A percentile compares a stretch with the other conserved stretches of the same genome.
Conservation (phyloP, 2,329 filamentous ascomycete species). For the Ilyonectria destructans region DNA sequence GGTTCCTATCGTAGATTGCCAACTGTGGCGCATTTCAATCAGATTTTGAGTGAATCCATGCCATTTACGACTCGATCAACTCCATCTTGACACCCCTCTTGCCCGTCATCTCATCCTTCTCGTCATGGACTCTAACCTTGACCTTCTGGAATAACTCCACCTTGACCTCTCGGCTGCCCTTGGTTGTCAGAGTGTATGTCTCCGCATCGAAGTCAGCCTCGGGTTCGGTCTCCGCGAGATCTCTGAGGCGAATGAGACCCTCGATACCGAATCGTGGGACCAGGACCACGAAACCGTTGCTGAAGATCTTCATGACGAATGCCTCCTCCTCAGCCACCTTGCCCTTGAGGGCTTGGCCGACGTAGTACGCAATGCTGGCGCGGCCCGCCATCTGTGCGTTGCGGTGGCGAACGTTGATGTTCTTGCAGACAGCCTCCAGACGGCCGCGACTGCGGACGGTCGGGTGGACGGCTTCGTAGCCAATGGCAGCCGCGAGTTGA, state of each 20-base stretch:
- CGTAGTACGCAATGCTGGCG: conserved; percentile 97
- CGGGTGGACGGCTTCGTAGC: conserved; percentile 89
- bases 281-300: conserved; percentile 97
- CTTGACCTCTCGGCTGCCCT: conserved; percentile 68
- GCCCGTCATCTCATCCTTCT: conserved; percentile 95
- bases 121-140: conserved; percentile 88
- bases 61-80: conserved; percentile 62
- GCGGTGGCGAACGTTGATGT: conserved; percentile 97
- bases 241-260: conserved; percentile 87
- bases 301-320: conserved; percentile 97
- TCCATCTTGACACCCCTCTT: conserved; percentile 92
- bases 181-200: conserved; percentile 81
- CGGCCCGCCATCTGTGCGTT: conserved; percentile 97
- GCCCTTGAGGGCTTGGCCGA: conserved; percentile 93
- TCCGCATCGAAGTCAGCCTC: conserved; percentile 89
- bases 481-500: conserved; percentile 95
- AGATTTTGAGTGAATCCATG: conserved; percentile 1
- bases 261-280: conserved; percentile 97
- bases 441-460: conserved; percentile 86
- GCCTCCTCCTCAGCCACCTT: conserved; percentile 86
- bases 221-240: conserved; percentile 84
- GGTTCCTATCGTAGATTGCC: conserved; percentile 36
- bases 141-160: conserved; percentile 96
- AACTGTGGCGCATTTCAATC: conserved; percentile 25
- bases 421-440: conserved; percentile 95